phyloP scores from a whole-genome alignment of 208 protist species.

The Trypanosoma scelopori region DNA sequence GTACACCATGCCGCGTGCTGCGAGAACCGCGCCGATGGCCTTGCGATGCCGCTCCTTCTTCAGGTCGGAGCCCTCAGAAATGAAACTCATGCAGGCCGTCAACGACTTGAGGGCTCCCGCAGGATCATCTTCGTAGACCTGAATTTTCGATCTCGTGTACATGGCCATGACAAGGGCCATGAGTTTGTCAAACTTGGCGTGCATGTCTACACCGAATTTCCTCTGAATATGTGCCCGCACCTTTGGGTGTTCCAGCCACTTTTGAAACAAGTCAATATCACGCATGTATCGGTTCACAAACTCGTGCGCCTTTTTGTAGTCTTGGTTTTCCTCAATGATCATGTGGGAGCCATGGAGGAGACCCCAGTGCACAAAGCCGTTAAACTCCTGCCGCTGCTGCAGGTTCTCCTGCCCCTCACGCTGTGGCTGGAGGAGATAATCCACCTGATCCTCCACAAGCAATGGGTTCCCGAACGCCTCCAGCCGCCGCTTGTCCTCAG shows the following conservation, averaged over 20 bases:
- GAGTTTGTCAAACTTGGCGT: conserved; percentile 84
- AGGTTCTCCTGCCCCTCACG: conserved; percentile 82
- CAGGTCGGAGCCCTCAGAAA: conserved; percentile 68
- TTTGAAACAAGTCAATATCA: conserved; percentile 88
- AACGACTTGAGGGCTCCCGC: conserved; percentile 87
- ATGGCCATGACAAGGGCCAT: conserved; percentile 88
- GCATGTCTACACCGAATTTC: conserved; percentile 85
- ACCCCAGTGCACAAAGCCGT: conserved; percentile 89
- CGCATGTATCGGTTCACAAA: conserved; percentile 92
- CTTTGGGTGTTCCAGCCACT: conserved; percentile 90
- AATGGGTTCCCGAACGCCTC: conserved; percentile 90
- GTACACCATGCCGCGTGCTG: conserved; percentile 84
- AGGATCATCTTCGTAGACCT: conserved; percentile 87
- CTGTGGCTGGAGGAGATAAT: conserved; percentile 78
- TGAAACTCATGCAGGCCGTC: conserved; percentile 66
- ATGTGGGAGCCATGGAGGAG: conserved; percentile 86
- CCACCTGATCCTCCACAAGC: conserved; percentile 83
- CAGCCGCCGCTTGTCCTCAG: conserved; percentile 79
- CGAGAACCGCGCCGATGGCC: conserved; percentile 74
- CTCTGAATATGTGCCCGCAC: conserved; percentile 86
- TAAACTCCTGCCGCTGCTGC: conserved; percentile 84
- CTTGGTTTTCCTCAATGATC: conserved; percentile 84
- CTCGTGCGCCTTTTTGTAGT: conserved; percentile 83
- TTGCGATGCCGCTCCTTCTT: conserved; percentile 76
- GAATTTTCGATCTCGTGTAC: conserved; percentile 88